A percentile compares a stretch with the other conserved stretches of the same genome.
These are phyloP conservation scores for Trametopsis cervina DNA, from an alignment of 768 basidiomycete species.

Conservation along the genomic window DNA sequence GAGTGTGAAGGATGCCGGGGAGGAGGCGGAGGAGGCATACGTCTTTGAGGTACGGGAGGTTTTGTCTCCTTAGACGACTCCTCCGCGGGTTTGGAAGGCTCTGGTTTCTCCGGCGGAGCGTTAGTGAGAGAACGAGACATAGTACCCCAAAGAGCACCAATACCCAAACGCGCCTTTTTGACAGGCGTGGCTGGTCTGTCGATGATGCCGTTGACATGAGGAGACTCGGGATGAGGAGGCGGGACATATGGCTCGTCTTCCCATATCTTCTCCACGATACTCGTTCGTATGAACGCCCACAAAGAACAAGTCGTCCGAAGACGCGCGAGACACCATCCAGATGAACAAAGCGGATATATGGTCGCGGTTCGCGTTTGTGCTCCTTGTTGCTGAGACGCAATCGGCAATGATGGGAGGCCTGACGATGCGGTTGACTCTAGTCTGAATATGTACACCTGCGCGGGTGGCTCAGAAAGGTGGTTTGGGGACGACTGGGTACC, in stretches of 20 bases:
- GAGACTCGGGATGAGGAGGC: conserved; percentile 11
- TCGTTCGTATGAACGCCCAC: conserved; percentile 82
- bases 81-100: conserved; percentile 8
- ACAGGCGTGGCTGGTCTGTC: neutral
- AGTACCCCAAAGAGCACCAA: conserved; percentile 24
- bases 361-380: conserved; percentile 28
- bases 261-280: conserved; percentile 84
- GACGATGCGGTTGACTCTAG: conserved; percentile 31
- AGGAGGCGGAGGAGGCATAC: conserved; percentile 19
- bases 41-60: conserved; percentile 10
- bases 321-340: conserved; percentile 81
- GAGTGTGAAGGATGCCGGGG: conserved; percentile 5
- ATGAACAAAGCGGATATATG: conserved; percentile 75
- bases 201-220: neutral
- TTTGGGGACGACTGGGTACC: conserved; percentile 25
- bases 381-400: conserved; percentile 17
- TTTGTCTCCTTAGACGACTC: conserved; percentile 6
- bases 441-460: conserved; percentile 64
- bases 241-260: conserved; percentile 58
- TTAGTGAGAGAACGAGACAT: conserved; percentile 23
- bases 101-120: conserved; percentile 5
- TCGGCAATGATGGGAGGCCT: conserved; percentile 20
- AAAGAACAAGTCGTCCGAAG: conserved; percentile 83
- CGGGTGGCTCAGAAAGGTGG: conserved; percentile 23
- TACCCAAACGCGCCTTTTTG: conserved; percentile 18